Evolutionary conservation across 371 early-diverging fungal genomes (phyloP).

Genomic region (Mucor mucedo): DNA sequence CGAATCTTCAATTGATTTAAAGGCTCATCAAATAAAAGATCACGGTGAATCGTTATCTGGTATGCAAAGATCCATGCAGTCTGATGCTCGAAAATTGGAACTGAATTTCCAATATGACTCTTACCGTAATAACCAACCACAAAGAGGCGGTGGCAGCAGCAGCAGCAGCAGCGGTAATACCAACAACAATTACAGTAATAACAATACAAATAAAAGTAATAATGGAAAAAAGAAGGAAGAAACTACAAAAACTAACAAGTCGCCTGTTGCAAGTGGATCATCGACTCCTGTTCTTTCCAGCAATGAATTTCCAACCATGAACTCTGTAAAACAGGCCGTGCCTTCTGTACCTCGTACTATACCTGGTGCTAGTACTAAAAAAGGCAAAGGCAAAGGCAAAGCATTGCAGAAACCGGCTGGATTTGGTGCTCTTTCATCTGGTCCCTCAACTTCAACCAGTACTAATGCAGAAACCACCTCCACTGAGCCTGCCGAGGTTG

Average conservation of each 20-base stretch:
- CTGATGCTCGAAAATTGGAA: conserved; percentile 58
- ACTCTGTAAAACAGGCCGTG: conserved; percentile 9
- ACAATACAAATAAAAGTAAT: background rate
- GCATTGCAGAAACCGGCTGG: conserved; percentile 36
- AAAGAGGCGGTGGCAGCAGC: conserved; percentile 3
- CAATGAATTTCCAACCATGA: background rate
- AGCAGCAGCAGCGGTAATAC: background rate
- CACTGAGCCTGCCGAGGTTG: conserved; percentile 2
- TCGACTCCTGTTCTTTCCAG: background rate
- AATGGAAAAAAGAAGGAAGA: conserved; percentile 16
- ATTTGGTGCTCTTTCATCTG: conserved; percentile 35
- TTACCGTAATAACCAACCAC: conserved; percentile 18
- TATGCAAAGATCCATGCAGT: conserved; percentile 40
- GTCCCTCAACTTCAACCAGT: conserved; percentile 6
- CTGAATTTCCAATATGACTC: conserved; percentile 63
- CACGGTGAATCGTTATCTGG: conserved; percentile 46
- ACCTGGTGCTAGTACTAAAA: conserved; percentile 21
- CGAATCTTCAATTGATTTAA: conserved; percentile 86
- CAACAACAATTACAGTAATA: background rate
- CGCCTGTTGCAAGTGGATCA: background rate
- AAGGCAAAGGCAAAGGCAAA: conserved; percentile 14
- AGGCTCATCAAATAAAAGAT: conserved; percentile 77
- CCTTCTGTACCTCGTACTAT: conserved; percentile 10
- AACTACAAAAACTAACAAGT: background rate
- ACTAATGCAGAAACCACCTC: background rate